These are phyloP conservation scores for Senna tora DNA, from an alignment of 306 rosid species.

Conservation along the genomic window DNA sequence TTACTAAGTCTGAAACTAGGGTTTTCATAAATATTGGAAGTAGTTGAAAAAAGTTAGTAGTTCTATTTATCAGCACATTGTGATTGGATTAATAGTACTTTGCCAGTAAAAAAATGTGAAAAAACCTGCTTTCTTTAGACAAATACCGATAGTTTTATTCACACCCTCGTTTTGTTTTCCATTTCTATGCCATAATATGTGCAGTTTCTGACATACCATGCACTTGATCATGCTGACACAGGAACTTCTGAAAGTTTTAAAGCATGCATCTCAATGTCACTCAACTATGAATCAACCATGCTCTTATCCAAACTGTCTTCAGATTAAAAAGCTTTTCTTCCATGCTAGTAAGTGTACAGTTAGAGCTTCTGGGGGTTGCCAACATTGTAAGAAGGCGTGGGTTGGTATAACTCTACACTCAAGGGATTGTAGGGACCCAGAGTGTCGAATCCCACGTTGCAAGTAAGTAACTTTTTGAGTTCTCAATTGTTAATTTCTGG, in stretches of 20 bases:
- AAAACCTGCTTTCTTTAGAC: background rate
- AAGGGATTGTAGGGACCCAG: slow-evolving; percentile 37
- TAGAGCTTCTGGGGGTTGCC: slow-evolving; percentile 43
- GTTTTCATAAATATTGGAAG: too few species aligned
- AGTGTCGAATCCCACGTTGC: slow-evolving; percentile 53
- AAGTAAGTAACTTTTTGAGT: slow-evolving; percentile 34
- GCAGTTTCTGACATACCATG: background rate
- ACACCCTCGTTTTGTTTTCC: background rate
- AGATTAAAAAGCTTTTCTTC: slow-evolving; percentile 40
- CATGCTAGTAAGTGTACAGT: slow-evolving; percentile 49
- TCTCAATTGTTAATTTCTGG: background rate
- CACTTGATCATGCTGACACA: slow-evolving; percentile 32
- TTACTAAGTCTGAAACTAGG: too few species aligned
- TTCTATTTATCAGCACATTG: background rate
- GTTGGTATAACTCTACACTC: slow-evolving; percentile 31
- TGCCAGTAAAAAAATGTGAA: background rate
- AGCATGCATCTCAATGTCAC: slow-evolving; percentile 43
- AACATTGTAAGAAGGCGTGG: slow-evolving; percentile 48
- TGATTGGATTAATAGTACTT: background rate
- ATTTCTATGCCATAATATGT: background rate
- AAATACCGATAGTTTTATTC: background rate
- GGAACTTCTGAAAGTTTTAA: slow-evolving; percentile 35
- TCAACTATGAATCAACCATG: slow-evolving; percentile 40
- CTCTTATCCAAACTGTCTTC: slow-evolving; percentile 41
- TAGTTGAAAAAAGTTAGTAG: too few species aligned